Conservation (phyloP, 225 moss, liverwort and hornwort genomes). For the Climacium dendroides region DNA sequence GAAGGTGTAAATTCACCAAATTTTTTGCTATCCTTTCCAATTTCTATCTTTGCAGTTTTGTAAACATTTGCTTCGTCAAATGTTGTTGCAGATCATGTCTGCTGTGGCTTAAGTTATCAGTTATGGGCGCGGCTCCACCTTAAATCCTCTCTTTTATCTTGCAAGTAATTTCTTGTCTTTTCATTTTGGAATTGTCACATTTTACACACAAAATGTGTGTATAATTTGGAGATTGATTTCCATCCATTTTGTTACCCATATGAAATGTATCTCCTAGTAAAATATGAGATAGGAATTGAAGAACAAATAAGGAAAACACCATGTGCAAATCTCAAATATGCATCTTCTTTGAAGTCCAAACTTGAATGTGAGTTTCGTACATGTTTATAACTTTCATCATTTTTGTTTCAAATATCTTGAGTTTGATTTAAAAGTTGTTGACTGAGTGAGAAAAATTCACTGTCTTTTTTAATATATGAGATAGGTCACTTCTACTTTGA, state of each 20-base stretch:
- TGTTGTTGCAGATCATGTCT: no score
- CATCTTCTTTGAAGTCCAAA: background rate
- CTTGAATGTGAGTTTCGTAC: background rate
- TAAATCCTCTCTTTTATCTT: no score
- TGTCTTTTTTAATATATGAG: background rate
- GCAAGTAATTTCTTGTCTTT: no score
- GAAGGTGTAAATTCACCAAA: no score
- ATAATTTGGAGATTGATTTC: background rate
- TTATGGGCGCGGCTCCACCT: no score
- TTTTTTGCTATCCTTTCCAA: no score
- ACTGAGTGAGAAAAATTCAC: fast-evolving
- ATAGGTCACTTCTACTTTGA: background rate
- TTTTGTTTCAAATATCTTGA: background rate
- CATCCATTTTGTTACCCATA: background rate
- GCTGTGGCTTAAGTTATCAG: no score
- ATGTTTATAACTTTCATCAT: background rate
- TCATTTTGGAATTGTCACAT: background rate
- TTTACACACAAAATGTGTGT: fast-evolving
- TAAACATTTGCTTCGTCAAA: no score
- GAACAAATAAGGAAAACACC: background rate
- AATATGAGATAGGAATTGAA: background rate
- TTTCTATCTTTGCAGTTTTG: no score
- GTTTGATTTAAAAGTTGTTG: no score
- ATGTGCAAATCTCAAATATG: background rate
- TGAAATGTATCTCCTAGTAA: background rate